Evolutionary conservation across 106 monocot genomes (phyloP).

Genomic region (Amphibolis antarctica): DNA sequence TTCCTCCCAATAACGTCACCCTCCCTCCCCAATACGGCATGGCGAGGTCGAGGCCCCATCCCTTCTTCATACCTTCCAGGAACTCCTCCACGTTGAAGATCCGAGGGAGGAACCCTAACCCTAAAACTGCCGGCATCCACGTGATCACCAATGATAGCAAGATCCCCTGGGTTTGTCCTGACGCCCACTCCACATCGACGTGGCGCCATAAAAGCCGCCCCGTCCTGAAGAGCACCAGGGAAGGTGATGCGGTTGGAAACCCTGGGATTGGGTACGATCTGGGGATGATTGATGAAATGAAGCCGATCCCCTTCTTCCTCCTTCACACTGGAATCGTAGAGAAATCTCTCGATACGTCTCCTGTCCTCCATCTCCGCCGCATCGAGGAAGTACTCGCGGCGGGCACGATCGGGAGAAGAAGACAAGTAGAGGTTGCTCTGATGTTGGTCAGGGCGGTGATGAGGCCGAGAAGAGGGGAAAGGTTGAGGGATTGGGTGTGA

Average conservation of each 20-base stretch:
- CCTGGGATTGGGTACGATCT: conserved; percentile 1
- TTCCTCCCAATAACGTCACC: conserved; percentile 1
- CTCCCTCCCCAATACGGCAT: not conserved
- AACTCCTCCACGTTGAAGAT: not conserved
- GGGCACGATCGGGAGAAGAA: not conserved
- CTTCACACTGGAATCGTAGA: not conserved
- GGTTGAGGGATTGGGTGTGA: too few relatives aligned
- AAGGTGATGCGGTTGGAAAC: conserved; percentile 11
- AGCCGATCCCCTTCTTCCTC: too few relatives aligned
- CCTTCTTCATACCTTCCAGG: not conserved
- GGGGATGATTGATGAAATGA: too few relatives aligned
- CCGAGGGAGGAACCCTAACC: not conserved
- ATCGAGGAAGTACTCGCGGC: not conserved
- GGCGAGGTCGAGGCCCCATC: not conserved
- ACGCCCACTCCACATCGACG: not conserved
- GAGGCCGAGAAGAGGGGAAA: too few relatives aligned
- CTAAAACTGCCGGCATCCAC: not conserved
- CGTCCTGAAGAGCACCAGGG: conserved; percentile 1
- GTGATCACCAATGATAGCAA: not conserved
- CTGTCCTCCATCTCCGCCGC: not conserved
- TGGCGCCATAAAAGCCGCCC: too few relatives aligned
- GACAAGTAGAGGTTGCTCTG: not conserved
- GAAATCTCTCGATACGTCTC: not conserved
- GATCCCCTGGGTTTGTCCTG: not conserved
- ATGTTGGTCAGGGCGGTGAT: too few relatives aligned